Evolutionary conservation across 768 basidiomycete species (phyloP), one percentile per base, ranked within the genome.

Genomic region (Coprinopsis strossmayeri): DNA sequence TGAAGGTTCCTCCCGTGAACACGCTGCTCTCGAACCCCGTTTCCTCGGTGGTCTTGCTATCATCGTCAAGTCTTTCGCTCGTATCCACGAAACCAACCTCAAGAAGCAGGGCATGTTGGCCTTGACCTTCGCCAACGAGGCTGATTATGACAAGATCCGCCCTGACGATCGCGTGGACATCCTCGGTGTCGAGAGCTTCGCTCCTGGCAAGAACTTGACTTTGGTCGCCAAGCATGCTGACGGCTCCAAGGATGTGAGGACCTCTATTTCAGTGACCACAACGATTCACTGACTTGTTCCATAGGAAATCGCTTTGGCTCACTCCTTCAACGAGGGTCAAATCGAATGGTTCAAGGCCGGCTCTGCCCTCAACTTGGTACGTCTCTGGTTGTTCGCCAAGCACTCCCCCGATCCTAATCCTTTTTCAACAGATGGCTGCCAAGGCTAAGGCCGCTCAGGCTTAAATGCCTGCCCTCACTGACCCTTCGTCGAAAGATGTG

Each of bases 101-200:
- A 98, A 98, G 87, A 97, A 97, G 81, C 94, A 97, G 74, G 93
- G 93, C 59, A 93, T 95, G 91, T 89, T 97, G 53, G 93, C 93
- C 2, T 74, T 98, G 57, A 96, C 92, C 52, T 96, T 98, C 64
- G 87, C 69, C 52, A 80, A 97, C 70, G 79, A 88, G 13, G 91
- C 80, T 55, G 94, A 98, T 69, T 99, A 99, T 67, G 91, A 97
- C 64, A 92, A 88, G 76, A 65, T 97, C 58, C 77, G 76, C 62
- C 89, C 94, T 7, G 75, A 76, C 56, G 96, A 99, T 74, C 82
- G 79, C 62, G 84, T 98, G 52, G 84, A 87, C 63, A 91, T 99
- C 64, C 67, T 87, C 49, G 95, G 94, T 42, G 73, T 99, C 46
- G 84, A 93, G 63, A 74, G 71, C 53, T 96, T 99, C 66, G 80